A percentile compares a stretch with the other conserved stretches of the same genome.
Conservation (phyloP, 345 rosid genomes). For the Hibiscus trionum region DNA sequence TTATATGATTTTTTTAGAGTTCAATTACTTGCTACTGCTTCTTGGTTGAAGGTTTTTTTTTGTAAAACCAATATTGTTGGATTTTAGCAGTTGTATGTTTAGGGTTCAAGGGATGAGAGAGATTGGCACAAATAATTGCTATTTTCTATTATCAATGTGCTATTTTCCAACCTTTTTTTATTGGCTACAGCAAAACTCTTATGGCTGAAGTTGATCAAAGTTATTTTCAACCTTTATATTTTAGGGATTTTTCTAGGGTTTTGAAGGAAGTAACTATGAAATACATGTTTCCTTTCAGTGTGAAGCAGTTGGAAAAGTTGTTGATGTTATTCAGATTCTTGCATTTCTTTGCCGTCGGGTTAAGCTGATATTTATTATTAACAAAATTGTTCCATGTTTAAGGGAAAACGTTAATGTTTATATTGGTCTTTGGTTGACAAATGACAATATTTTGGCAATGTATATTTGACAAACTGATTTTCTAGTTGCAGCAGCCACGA, state of each 20-base stretch:
- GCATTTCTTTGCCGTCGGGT: slow-evolving; percentile 97
- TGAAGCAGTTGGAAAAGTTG: slow-evolving; percentile 76
- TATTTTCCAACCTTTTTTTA: not conserved
- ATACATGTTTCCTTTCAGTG: slow-evolving; percentile 40
- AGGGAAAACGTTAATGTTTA: not conserved
- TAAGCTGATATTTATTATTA: slow-evolving; percentile 8
- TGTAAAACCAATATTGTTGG: not conserved
- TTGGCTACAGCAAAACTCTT: not conserved
- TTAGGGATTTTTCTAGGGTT: no score
- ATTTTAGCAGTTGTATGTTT: not conserved
- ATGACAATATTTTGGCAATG: not conserved
- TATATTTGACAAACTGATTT: slow-evolving; percentile 72
- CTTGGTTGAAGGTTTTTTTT: not conserved
- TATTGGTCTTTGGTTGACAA: not conserved
- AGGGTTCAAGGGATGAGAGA: not conserved
- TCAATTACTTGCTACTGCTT: not conserved
- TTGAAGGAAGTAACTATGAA: not conserved
- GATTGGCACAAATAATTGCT: not conserved
- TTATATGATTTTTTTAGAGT: not conserved
- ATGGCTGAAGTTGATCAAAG: slow-evolving; percentile 22
- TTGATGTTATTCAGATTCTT: slow-evolving; percentile 91
- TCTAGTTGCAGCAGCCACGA: slow-evolving; percentile 88
- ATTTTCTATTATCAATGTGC: not conserved
- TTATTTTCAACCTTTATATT: not conserved
- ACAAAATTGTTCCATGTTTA: not conserved